Conservation (phyloP, 2,329 filamentous ascomycete genomes). For the Calonectria pteridis region DNA sequence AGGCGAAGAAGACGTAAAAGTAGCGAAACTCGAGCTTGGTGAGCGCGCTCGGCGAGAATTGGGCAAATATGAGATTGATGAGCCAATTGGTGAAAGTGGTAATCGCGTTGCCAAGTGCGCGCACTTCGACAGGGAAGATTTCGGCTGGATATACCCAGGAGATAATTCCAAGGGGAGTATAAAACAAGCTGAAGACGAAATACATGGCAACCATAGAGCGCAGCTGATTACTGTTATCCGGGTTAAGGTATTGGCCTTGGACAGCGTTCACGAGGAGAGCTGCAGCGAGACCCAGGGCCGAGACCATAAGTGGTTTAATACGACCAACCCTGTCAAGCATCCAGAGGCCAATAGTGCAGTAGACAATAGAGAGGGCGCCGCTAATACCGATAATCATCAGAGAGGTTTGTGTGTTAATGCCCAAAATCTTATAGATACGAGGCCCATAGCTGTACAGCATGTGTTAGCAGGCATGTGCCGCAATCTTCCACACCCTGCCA, state of each 20-base stretch:
- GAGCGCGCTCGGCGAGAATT: constrained; percentile 61
- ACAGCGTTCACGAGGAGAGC: constrained; percentile 46
- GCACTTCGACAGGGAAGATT: constrained; percentile 53
- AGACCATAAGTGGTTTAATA: constrained; percentile 60
- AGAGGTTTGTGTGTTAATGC: constrained; percentile 57
- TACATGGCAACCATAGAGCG: constrained; percentile 50
- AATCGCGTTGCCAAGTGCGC: constrained; percentile 45
- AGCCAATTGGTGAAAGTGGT: constrained; percentile 48
- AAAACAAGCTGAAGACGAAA: constrained; percentile 49
- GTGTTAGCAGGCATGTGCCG: constrained; percentile 12
- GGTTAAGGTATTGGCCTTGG: constrained; percentile 43
- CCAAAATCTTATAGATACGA: constrained; percentile 58
- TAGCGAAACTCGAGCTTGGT: constrained; percentile 59
- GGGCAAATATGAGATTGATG: constrained; percentile 59
- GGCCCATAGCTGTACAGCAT: constrained; percentile 35
- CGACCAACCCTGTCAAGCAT: constrained; percentile 61
- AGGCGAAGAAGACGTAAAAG: constrained; percentile 49
- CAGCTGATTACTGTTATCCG: constrained; percentile 41
- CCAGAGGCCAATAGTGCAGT: constrained; percentile 60
- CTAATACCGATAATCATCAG: constrained; percentile 65
- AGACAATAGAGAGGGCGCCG: constrained; percentile 61
- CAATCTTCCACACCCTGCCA: neutral
- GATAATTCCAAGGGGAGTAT: constrained; percentile 57
- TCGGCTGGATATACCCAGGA: constrained; percentile 55
- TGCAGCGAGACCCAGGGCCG: constrained; percentile 45